phyloP scores from a whole-genome alignment of 176 grass and related monocot species.

The Phyllostachys edulis region DNA sequence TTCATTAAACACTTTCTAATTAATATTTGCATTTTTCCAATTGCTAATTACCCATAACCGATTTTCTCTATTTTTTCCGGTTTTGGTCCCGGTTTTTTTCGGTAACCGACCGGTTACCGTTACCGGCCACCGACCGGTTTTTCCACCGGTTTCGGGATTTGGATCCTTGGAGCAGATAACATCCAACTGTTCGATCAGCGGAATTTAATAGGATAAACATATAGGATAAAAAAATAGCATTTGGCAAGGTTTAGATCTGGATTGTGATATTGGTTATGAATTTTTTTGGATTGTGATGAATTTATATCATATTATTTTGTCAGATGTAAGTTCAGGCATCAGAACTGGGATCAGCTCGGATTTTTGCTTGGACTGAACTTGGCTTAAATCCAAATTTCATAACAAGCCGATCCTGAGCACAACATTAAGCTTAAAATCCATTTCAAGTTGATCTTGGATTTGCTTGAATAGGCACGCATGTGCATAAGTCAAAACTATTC shows the following conservation, averaged over 20 bases:
- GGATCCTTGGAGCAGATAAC: neutral
- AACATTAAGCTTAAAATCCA: neutral
- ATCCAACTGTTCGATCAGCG: slow-evolving; percentile 1
- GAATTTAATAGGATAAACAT: slow-evolving; percentile 12
- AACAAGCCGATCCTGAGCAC: neutral
- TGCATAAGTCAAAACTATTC: neutral
- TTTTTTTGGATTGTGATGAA: neutral
- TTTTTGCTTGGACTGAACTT: neutral
- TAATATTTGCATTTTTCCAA: too few species aligned
- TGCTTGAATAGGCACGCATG: neutral
- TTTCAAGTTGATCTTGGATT: neutral
- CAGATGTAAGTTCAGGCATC: neutral
- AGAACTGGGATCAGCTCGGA: neutral
- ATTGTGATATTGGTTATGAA: neutral
- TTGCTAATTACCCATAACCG: too few species aligned
- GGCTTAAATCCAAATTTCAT: neutral
- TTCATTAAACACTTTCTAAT: too few species aligned
- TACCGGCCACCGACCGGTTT: too few species aligned
- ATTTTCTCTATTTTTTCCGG: too few species aligned
- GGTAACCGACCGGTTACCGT: too few species aligned
- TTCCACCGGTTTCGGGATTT: too few species aligned
- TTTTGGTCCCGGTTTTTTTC: too few species aligned
- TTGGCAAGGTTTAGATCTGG: neutral
- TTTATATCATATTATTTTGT: neutral
- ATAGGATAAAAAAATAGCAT: neutral